Base-by-base conservation (phyloP, 495 filamentous ascomycete species). In the Daldinia decipiens region DNA sequence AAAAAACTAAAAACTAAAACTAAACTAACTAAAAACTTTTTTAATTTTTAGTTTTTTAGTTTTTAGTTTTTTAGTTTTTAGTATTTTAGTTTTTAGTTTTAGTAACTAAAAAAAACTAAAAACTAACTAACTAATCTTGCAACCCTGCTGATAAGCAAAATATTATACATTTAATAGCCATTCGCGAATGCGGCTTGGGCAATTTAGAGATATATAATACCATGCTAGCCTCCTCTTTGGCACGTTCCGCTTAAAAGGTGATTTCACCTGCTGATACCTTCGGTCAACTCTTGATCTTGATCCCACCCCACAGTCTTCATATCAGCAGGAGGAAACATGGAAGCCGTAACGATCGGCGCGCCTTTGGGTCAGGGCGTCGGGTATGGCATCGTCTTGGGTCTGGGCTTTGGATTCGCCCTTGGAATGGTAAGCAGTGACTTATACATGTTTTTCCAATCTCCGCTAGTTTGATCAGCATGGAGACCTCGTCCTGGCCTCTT, bases 371-470 rank as follows among this genome's bases (percentile, higher is more conserved):
- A 91, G 74, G 89, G 86, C 50, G 91, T 90, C 74, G 92, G 92
- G 71, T 95, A 95, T 88, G 92, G 91, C 62, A 91, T 96, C 75
- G 90, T 95, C 62, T 79, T 95, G 13, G 92, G 92, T 17, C 79
- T 94, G 24, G 91, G 91, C 21, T 88, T 88, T 77, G 84, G 85
- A 43, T 95, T 95, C 82, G 92, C 93, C 9, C 78, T 94, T 66
- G 82, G 90, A 65, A 93, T 93, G 93, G 92, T 93, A 74, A 84
- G 82, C 45, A 31, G 39, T 17, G 11, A 12, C n/a, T 36, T 32
- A 24, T 11, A 17, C 21, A 29, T 21, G n/a, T 39, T 27, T 8
- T 9, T 55, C 27, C 31, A 17, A 21, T 12, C 13, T 29, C 15
- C 40, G 9, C 3, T 31, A 31, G 34, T 34, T 45, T 27, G 6